Evolutionary conservation across 257 asterid species (phyloP).

Genomic region (Cordia subcordata): DNA sequence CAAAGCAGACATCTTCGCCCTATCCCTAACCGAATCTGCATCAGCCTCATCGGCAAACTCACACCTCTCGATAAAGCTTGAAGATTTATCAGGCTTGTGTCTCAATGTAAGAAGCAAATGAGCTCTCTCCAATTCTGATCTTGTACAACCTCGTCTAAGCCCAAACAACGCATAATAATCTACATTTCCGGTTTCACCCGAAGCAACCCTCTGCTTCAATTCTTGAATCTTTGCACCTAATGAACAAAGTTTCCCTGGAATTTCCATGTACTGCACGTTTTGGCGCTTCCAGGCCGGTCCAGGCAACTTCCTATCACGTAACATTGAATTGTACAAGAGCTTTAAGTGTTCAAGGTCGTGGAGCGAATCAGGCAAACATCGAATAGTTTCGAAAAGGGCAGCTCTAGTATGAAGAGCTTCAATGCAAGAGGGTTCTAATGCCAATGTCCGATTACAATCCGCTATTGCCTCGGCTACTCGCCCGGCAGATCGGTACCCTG

Average conservation of each 20-base stretch:
- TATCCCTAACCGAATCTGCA: slow-evolving; percentile 54
- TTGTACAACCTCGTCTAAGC: slow-evolving; percentile 60
- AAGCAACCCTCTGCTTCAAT: slow-evolving; percentile 57
- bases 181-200: slow-evolving; percentile 58
- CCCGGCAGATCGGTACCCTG: slow-evolving; percentile 54
- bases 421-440: slow-evolving; percentile 63
- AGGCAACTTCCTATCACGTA: slow-evolving; percentile 57
- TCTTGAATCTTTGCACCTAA: slow-evolving; percentile 67
- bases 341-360: slow-evolving; percentile 80
- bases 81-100: slow-evolving; percentile 71
- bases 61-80: slow-evolving; percentile 55
- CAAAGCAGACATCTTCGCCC: slow-evolving; percentile 56
- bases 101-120: slow-evolving; percentile 55
- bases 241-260: slow-evolving; percentile 66
- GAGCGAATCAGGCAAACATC: slow-evolving; percentile 67
- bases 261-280: slow-evolving; percentile 56
- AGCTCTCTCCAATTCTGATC: slow-evolving; percentile 65
- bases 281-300: slow-evolving; percentile 75
- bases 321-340: slow-evolving; percentile 57
- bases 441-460: slow-evolving; percentile 66
- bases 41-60: slow-evolving; percentile 62
- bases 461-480: slow-evolving; percentile 67
- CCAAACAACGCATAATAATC: slow-evolving; percentile 68
- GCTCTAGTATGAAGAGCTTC: slow-evolving; percentile 70
- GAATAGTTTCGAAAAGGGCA: slow-evolving; percentile 47